A percentile compares a stretch with the other conserved stretches of the same genome.
Evolutionary conservation across 208 protist genomes (phyloP).

Genomic region (Wallacemonas collosoma): DNA sequence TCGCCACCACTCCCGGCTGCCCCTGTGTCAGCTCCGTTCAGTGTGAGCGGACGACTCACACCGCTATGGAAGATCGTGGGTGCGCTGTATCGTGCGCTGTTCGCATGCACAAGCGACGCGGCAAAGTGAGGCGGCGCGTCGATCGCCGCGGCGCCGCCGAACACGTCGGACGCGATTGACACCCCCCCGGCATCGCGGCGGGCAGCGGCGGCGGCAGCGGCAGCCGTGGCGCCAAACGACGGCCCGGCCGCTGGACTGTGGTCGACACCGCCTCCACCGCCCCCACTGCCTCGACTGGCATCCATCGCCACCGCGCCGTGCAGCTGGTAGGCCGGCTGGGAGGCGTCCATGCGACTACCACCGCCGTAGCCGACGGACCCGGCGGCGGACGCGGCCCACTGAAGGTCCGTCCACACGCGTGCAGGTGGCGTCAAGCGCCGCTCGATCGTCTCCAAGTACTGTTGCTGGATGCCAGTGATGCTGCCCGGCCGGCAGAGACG

Average conservation of each 20-base stretch:
- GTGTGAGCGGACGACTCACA: not conserved
- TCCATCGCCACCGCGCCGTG: slow-evolving; percentile 28
- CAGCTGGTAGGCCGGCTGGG: slow-evolving; percentile 21
- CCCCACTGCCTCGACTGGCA: not conserved
- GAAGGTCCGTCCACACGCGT: slow-evolving; percentile 23
- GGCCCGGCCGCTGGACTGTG: too few relatives aligned
- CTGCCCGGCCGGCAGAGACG: slow-evolving; percentile 95
- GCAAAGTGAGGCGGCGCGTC: not conserved
- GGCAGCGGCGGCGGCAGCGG: not conserved
- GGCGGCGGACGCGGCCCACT: slow-evolving; percentile 4
- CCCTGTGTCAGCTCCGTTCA: not conserved
- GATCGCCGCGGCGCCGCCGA: not conserved
- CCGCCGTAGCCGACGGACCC: not conserved
- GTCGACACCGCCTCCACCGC: not conserved
- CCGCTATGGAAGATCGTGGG: slow-evolving; percentile 7
- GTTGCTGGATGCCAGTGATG: slow-evolving; percentile 96
- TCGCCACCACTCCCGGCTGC: not conserved
- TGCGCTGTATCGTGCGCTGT: not conserved
- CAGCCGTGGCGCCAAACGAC: not conserved
- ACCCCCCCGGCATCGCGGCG: not conserved
- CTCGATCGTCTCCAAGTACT: slow-evolving; percentile 91
- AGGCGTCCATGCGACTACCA: slow-evolving; percentile 2
- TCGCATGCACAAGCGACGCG: not conserved
- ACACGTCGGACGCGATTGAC: not conserved
- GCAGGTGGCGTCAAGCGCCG: slow-evolving; percentile 48